Evolutionary conservation across 352 stramenopile species (phyloP).

Genomic region (Globisporangium okanoganense): DNA sequence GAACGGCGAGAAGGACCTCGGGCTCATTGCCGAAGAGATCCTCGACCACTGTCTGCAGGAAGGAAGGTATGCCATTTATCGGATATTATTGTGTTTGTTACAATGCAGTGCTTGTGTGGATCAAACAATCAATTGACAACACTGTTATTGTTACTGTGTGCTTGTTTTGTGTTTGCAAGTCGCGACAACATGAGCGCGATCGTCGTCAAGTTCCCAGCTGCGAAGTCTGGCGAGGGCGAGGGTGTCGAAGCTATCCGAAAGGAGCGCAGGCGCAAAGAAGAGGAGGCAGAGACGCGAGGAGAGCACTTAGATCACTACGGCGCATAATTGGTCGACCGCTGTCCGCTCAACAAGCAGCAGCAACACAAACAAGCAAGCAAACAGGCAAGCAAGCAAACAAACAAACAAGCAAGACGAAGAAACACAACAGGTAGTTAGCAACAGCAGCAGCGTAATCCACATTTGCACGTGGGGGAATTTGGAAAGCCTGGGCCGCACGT

Average conservation of each 20-base stretch:
- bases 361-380: neutral
- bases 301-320: conserved; percentile 14
- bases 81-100: neutral
- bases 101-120: neutral
- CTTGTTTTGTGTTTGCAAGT: conserved; percentile 17
- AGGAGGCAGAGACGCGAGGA: conserved; percentile 33
- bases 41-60: conserved; percentile 69
- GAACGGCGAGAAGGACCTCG: conserved; percentile 62
- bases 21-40: conserved; percentile 78
- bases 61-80: conserved; percentile 43
- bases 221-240: conserved; percentile 56
- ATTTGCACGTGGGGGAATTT: neutral
- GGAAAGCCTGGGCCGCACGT: neutral
- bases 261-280: conserved; percentile 42
- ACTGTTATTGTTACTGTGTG: conserved; percentile 2
- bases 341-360: neutral
- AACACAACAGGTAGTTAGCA: conserved; percentile 4
- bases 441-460: conserved; percentile 1
- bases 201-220: conserved; percentile 70
- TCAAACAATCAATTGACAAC: neutral
- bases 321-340: conserved; percentile 6
- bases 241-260: conserved; percentile 60
- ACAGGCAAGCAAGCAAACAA: too few species aligned
- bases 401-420: neutral
- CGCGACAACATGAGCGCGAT: conserved; percentile 87